Percentiles rank a stretch among this genome's conserved stretches.
phyloP scores from a whole-genome alignment of 2,329 filamentous ascomycete species.

The Rhynchosporium secalis region DNA sequence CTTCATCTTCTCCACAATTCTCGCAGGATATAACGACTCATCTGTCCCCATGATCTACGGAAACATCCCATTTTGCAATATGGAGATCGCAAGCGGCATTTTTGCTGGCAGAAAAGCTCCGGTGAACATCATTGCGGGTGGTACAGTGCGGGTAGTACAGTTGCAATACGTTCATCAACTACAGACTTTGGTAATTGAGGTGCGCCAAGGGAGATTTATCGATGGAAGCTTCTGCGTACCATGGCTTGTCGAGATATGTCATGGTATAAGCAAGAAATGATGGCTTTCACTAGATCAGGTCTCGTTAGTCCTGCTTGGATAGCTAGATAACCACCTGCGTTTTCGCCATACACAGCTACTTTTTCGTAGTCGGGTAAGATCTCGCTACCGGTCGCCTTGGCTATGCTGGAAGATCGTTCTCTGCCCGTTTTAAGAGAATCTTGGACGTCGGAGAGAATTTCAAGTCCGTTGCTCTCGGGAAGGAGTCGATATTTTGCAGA shows the following conservation, averaged over 20 bases:
- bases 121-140: constrained; percentile 24
- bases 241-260: constrained; percentile 22
- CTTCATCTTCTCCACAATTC: constrained; percentile 23
- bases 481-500: constrained; percentile 52
- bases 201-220: constrained; percentile 24
- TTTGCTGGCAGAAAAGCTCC: constrained; percentile 22
- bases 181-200: constrained; percentile 22
- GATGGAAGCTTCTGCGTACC: constrained; percentile 16
- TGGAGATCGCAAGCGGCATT: constrained; percentile 19
- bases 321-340: constrained; percentile 30
- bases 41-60: constrained; percentile 23
- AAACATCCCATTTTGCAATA: constrained; percentile 25
- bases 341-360: constrained; percentile 26
- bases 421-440: constrained; percentile 51
- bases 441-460: constrained; percentile 49
- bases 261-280: constrained; percentile 29
- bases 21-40: constrained; percentile 20
- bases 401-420: constrained; percentile 26
- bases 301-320: constrained; percentile 24
- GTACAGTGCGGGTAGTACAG: constrained; percentile 16
- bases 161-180: constrained; percentile 22
- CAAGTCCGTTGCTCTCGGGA: constrained; percentile 49
- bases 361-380: constrained; percentile 26
- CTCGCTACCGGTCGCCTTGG: constrained; percentile 15
- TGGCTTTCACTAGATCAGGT: constrained; percentile 26